Conservation (phyloP, 257 asterid genomes). For the Solanum pennellii region DNA sequence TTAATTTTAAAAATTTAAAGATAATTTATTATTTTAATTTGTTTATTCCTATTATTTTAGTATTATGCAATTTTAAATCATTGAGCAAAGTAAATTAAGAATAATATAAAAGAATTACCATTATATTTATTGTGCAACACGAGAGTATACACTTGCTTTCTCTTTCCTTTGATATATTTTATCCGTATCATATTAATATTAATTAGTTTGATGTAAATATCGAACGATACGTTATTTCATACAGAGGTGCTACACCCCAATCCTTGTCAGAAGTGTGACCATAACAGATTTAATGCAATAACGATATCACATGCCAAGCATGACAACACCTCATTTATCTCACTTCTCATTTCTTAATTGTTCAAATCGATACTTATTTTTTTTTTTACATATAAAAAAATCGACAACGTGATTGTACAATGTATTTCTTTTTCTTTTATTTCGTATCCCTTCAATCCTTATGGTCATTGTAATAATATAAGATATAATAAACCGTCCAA, state of each 20-base stretch:
- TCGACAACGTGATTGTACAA: not conserved
- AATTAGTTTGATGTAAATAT: not conserved
- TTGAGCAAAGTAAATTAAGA: no score
- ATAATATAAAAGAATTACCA: no score
- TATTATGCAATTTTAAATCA: no score
- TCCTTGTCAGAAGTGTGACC: not conserved
- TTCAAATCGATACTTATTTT: not conserved
- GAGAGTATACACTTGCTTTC: not conserved
- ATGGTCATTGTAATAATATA: not conserved
- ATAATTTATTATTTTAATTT: no score
- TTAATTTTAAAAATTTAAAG: no score
- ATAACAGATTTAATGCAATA: not conserved
- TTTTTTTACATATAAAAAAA: not conserved
- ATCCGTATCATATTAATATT: not conserved
- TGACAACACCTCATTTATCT: not conserved
- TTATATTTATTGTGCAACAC: no score
- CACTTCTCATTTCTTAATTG: not conserved
- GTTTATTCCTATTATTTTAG: no score
- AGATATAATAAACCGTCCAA: not conserved
- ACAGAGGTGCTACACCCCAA: not conserved
- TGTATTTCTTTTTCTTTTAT: not conserved
- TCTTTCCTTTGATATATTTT: not conserved
- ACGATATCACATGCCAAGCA: not conserved
- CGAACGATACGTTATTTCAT: not conserved
- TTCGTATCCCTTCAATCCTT: not conserved